Evolutionary conservation across 2,329 filamentous ascomycete genomes (phyloP), one percentile per base, ranked within the genome.

Genomic region (Mycosphaerella arachidis): DNA sequence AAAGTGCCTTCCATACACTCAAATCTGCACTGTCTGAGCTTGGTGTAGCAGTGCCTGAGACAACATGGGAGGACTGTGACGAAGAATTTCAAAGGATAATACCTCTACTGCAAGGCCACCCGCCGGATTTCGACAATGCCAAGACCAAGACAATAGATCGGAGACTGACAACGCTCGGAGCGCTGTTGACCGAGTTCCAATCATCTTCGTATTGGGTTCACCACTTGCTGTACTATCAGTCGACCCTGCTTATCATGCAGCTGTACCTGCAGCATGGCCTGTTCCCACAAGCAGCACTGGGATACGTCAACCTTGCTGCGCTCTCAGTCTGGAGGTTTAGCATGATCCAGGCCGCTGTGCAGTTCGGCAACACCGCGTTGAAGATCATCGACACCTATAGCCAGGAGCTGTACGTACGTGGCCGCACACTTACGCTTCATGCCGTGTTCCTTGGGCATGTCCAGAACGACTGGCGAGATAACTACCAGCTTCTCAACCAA

Each of bases 21-120:
- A 87, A 87, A 68, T 82, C 86, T 50, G 92, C 90, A 63, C 77
- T 97, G 16, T 77, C 76, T 30, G 87, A 87, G 12, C 80, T 96
- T 12, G 89, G 85, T 3, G 81, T 92, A 16, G 74, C 82, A 10
- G 78, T 94, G 12, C 83, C 87, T 35, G 79, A 86, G 1, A 78
- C 85, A 2, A 87, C 87, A 1, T 92, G 86, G 72, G 86, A 92
- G 66, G 84, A 88, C 66, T 95, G 91, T 68, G 92, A 97, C 70
- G 76, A 78, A 18, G 85, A 88, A 56, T 96, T 94, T 67, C 81
- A 86, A 65, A 79, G 55, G 24, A 74, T 64, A 66, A 67, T 66
- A 40, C 69, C 59, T 52, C 43, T 69, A 6, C 57, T 73, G 20
- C 59, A 68, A 43, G 52, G 54, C 0, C 62, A 60, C 16, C 61